Evolutionary conservation across 1,139 yeast species (phyloP), one percentile per base, ranked within the genome.

Genomic region (Diutina mesorugosa): DNA sequence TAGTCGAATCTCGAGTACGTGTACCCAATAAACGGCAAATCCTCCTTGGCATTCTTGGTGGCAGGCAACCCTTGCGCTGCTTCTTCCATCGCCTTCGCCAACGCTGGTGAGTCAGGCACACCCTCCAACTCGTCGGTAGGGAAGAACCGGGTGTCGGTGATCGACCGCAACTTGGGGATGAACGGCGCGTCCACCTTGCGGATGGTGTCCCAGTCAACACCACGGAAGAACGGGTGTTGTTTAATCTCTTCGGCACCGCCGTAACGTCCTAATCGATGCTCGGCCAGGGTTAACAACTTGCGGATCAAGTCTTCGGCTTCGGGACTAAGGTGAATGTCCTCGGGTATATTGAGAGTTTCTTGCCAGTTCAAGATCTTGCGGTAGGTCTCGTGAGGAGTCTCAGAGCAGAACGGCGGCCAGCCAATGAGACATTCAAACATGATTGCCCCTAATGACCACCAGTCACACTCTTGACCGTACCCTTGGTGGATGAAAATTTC

Each of bases 401-500:
- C 99, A 0, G 96, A 87, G 72, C 99, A 95, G 72, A 93, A 93
- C 57, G 99, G 99, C 28, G 99, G 99, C 98, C 99, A 93, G 21
- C 99, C 99, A 61, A 93, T 90, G 61, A 93, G 76, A 76, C 99
- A 93, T 75, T 93, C 99, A 72, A 89, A 93, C 99, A 93, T 93
- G 68, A 93, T 93, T 1, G 98, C 97, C 32, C 99, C 99, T 50
- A 93, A 74, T 5, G 97, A 90, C 99, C 99, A 93, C 99, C 99
- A 93, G 70, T 93, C 99, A 73, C 99, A 95, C 69, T 93, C 98
- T 72, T 91, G 98, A 18, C 99, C 97, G 70, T 93, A 95, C 3
- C 99, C 99, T 73, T 93, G 97, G 66, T 93, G 95, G 56, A 91
- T 78, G 65, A 93, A 95, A 61, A 95, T 93, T 69, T 93, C 99